phyloP scores from a whole-genome alignment of 495 filamentous ascomycete species.

The Penicillium lagena region DNA sequence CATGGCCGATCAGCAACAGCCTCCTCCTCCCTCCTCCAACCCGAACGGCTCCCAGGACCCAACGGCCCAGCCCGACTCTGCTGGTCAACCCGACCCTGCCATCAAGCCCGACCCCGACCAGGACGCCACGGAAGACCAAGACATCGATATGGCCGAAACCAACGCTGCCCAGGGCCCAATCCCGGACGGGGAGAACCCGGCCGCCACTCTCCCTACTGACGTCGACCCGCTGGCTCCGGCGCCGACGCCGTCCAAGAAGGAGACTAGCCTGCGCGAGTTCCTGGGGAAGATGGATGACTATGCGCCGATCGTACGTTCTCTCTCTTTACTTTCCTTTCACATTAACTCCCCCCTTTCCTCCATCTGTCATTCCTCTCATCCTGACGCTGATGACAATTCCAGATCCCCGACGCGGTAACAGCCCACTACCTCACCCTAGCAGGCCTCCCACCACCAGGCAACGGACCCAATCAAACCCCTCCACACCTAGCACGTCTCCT shows the following conservation, averaged over 20 bases:
- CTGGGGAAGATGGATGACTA: conserved; percentile 96
- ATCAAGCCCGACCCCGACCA: conserved; percentile 28
- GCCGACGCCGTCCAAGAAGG: conserved; percentile 70
- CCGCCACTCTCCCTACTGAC: not conserved
- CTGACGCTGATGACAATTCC: conserved; percentile 5
- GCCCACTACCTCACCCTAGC: conserved; percentile 96
- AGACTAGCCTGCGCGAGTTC: conserved; percentile 85
- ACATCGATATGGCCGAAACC: conserved; percentile 37
- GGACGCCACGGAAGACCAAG: conserved; percentile 36
- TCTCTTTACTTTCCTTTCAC: not conserved
- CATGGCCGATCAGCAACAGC: conserved; percentile 9
- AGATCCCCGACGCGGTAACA: conserved; percentile 98
- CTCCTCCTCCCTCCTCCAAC: conserved; percentile 3
- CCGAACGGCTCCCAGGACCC: conserved; percentile 7
- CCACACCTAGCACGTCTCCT: conserved; percentile 85
- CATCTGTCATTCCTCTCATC: not conserved
- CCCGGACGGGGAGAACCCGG: conserved; percentile 4
- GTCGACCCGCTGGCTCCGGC: conserved; percentile 27
- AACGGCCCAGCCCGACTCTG: conserved; percentile 4
- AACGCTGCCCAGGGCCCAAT: conserved; percentile 10
- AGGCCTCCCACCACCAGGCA: conserved; percentile 83
- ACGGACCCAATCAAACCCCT: conserved; percentile 73
- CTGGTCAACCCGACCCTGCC: conserved; percentile 8
- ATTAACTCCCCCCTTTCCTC: not conserved
- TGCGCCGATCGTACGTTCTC: conserved; percentile 76